These are phyloP conservation scores for Saccharum spontaneum DNA, from an alignment of 176 grass and related monocot species.

Conservation along the genomic window DNA sequence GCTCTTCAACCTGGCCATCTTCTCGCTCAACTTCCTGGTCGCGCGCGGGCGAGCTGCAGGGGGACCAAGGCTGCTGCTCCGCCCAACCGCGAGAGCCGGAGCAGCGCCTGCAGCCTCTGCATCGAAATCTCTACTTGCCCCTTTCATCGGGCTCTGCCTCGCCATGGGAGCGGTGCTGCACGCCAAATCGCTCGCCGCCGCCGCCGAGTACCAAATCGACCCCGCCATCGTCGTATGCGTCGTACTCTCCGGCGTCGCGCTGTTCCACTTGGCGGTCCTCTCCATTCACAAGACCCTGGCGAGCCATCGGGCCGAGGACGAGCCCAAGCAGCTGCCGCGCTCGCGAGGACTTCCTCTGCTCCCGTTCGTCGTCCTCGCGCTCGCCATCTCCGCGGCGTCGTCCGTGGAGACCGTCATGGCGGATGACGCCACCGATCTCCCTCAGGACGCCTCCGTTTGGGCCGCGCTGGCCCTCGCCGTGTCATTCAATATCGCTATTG, in stretches of 20 bases:
- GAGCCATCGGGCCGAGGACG: background rate
- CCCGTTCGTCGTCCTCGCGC: background rate
- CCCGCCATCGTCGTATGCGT: background rate
- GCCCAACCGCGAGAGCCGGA: background rate
- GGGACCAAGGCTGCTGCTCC: background rate
- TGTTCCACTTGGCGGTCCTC: background rate
- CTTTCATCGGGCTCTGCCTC: background rate
- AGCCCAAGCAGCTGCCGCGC: background rate
- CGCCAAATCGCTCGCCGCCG: background rate
- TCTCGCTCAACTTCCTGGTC: background rate
- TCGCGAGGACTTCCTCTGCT: background rate
- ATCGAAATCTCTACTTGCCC: background rate
- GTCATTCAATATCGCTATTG: background rate
- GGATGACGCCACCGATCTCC: background rate
- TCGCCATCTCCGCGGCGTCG: background rate
- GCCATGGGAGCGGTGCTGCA: background rate
- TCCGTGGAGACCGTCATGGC: background rate
- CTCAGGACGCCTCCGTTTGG: background rate
- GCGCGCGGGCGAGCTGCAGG: background rate
- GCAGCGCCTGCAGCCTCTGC: background rate
- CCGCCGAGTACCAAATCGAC: background rate
- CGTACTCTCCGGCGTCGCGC: background rate
- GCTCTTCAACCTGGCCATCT: background rate
- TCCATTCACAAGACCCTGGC: background rate
- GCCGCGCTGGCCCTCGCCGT: background rate